Evolutionary conservation across 2,329 filamentous ascomycete genomes (phyloP).

Genomic region (Monilinia fructigena): DNA sequence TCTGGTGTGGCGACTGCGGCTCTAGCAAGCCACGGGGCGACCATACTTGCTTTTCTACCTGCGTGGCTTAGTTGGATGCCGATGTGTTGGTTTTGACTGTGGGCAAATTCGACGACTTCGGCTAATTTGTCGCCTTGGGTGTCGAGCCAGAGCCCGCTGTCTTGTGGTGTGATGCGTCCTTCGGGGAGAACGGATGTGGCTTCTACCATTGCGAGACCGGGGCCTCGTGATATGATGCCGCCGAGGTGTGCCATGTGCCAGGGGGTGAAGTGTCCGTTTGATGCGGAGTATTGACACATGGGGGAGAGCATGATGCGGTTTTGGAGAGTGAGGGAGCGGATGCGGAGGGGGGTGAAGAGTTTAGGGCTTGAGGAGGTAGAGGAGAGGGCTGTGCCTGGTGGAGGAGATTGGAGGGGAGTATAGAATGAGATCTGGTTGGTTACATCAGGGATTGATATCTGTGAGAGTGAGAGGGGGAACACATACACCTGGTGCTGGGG

Average conservation of each 20-base stretch:
- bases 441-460: background rate
- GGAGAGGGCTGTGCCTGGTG: conserved; percentile 45
- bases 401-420: conserved; percentile 49
- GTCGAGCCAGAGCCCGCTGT: conserved; percentile 80
- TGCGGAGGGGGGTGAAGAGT: conserved; percentile 44
- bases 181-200: conserved; percentile 73
- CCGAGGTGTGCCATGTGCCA: conserved; percentile 84
- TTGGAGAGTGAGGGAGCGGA: conserved; percentile 55
- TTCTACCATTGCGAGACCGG: conserved; percentile 72
- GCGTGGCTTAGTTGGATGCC: conserved; percentile 82
- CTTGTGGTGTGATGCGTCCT: conserved; percentile 80
- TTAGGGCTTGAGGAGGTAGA: conserved; percentile 53
- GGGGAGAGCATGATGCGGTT: conserved; percentile 65
- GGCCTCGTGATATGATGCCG: conserved; percentile 73
- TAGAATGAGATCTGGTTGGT: conserved; percentile 43
- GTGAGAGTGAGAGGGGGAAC: background rate
- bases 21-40: conserved; percentile 61
- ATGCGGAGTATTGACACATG: conserved; percentile 65
- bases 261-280: conserved; percentile 71
- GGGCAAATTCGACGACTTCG: conserved; percentile 73
- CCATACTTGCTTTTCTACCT: conserved; percentile 64
- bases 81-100: conserved; percentile 73
- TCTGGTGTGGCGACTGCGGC: conserved; percentile 53
- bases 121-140: conserved; percentile 68
- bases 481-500: conserved; percentile 32